Percentiles rank a stretch among this genome's conserved stretches.
phyloP scores from a whole-genome alignment of 75 land plant species.

The Larix kaempferi region DNA sequence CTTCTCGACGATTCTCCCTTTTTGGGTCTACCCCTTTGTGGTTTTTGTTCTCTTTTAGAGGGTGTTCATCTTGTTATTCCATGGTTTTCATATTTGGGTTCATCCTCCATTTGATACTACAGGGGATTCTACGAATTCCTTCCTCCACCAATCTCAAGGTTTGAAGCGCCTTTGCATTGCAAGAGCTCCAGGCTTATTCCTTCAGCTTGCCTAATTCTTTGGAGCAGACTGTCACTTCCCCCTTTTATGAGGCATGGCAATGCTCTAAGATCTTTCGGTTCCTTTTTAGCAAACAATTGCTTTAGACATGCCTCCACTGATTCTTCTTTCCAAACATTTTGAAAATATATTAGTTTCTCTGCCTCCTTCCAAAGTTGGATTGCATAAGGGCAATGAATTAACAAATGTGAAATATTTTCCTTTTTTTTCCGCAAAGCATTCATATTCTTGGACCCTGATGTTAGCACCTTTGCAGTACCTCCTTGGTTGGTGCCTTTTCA shows the following conservation, averaged over 20 bases:
- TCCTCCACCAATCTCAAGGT: too few relatives aligned
- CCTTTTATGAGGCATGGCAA: not conserved
- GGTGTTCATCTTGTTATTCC: too few relatives aligned
- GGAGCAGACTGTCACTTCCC: not conserved
- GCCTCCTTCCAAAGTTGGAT: not conserved
- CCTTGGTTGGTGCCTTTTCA: not conserved
- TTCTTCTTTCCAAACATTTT: not conserved
- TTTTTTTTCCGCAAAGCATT: not conserved
- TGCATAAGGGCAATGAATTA: not conserved
- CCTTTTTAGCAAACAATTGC: not conserved
- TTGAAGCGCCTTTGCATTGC: too few relatives aligned
- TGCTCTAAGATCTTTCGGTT: not conserved
- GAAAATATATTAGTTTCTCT: not conserved
- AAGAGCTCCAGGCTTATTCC: too few relatives aligned
- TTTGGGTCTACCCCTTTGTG: too few relatives aligned
- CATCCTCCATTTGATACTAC: too few relatives aligned
- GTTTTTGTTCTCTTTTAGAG: too few relatives aligned
- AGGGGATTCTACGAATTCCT: too few relatives aligned
- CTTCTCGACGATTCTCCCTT: too few relatives aligned
- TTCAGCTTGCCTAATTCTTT: too few relatives aligned
- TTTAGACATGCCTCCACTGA: not conserved
- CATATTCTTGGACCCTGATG: not conserved
- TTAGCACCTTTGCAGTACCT: not conserved
- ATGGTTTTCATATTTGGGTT: too few relatives aligned
- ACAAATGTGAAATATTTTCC: not conserved